Percentiles rank a stretch among this genome's conserved stretches.
These are phyloP conservation scores for Talaromyces verruculosus DNA, from an alignment of 2,329 filamentous ascomycete genomes.

Conservation along the genomic window DNA sequence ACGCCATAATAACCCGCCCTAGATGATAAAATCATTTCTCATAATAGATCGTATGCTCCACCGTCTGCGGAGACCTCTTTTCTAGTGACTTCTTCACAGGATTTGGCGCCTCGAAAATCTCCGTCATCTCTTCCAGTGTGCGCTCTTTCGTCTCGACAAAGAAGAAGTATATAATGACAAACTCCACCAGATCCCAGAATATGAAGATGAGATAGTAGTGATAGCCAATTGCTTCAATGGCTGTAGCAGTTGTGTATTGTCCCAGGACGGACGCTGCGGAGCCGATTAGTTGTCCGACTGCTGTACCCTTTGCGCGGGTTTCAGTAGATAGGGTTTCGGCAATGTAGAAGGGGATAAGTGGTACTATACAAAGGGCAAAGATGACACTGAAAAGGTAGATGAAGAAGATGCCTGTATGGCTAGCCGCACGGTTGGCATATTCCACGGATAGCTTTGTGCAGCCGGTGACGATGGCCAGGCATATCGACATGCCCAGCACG, in stretches of 20 bases:
- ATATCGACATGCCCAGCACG: conserved; percentile 21
- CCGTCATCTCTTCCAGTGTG: conserved; percentile 20
- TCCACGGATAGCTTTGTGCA: conserved; percentile 20
- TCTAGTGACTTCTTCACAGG: conserved; percentile 19
- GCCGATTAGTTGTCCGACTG: conserved; percentile 17
- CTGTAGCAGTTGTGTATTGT: conserved; percentile 18
- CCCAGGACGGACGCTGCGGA: conserved; percentile 19
- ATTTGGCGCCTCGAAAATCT: conserved; percentile 21
- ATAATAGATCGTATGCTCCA: conserved; percentile 11
- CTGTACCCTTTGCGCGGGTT: conserved; percentile 18
- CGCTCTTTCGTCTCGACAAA: conserved; percentile 21
- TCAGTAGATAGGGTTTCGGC: conserved; percentile 18
- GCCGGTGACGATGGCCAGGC: conserved; percentile 19
- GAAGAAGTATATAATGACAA: conserved; percentile 20
- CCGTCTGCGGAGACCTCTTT: conserved; percentile 13
- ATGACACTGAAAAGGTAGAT: conserved; percentile 46
- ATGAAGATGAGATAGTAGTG: conserved; percentile 20
- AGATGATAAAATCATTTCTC: neutral
- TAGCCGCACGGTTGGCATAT: conserved; percentile 27
- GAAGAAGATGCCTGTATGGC: conserved; percentile 45
- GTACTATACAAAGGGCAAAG: conserved; percentile 36
- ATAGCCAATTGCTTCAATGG: conserved; percentile 19
- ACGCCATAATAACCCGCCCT: neutral
- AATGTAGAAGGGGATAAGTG: conserved; percentile 20
- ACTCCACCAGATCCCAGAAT: conserved; percentile 21